Evolutionary conservation across 2,329 filamentous ascomycete species (phyloP).

Genomic region (Penicillium sp.): DNA sequence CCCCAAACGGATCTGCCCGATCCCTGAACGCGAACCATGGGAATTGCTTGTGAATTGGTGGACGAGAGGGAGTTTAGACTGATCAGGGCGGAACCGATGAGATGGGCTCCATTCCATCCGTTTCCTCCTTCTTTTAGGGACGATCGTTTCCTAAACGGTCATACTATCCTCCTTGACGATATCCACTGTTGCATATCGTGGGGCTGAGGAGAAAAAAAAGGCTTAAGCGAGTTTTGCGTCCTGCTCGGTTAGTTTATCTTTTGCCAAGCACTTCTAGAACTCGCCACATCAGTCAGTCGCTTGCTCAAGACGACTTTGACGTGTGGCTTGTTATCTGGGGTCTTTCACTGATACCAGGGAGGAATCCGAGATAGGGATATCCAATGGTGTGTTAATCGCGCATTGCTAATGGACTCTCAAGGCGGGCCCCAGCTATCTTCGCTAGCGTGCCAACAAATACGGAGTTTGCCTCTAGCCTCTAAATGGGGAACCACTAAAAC

Average conservation of each 20-base stretch:
- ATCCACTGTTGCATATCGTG: not conserved
- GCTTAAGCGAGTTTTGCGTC: not conserved
- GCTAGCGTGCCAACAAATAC: not conserved
- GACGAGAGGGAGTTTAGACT: not conserved
- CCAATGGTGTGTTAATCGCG: too few relatives aligned
- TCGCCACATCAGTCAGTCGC: not conserved
- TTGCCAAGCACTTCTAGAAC: not conserved
- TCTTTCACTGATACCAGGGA: not conserved
- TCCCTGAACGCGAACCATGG: conserved; percentile 9
- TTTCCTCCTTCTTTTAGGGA: not conserved
- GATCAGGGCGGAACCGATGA: not conserved
- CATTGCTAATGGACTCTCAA: too few relatives aligned
- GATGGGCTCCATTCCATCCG: not conserved
- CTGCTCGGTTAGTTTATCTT: not conserved
- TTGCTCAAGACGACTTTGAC: not conserved
- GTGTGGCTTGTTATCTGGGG: not conserved
- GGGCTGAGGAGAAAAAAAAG: not conserved
- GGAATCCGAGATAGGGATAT: not conserved
- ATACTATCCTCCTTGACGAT: not conserved
- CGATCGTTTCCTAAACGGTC: not conserved
- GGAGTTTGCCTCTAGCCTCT: not conserved
- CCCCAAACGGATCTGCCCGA: conserved; percentile 16
- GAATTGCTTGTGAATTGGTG: not conserved
- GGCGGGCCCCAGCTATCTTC: not conserved
- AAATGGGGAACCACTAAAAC: not conserved